A percentile compares a stretch with the other conserved stretches of the same genome.
These are phyloP conservation scores for Colletotrichum siamense DNA, from an alignment of 2,329 filamentous ascomycete genomes.

Conservation along the genomic window DNA sequence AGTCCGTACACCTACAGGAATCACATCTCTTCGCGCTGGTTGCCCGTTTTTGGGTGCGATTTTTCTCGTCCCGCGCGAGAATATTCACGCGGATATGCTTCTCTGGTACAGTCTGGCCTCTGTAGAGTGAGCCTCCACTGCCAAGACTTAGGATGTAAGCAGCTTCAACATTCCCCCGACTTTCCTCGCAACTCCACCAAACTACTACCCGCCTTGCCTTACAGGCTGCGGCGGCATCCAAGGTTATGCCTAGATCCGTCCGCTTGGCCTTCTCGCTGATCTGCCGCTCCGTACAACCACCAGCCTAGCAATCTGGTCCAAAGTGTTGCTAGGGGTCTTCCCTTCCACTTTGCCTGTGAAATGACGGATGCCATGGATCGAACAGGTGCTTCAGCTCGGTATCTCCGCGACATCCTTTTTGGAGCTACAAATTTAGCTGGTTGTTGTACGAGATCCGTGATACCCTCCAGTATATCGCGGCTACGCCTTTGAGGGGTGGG, in stretches of 20 bases:
- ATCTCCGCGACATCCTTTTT: background rate
- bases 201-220: background rate
- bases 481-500: background rate
- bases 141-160: background rate
- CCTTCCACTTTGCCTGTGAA: background rate
- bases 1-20: background rate
- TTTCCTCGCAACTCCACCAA: background rate
- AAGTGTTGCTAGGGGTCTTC: background rate
- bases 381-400: background rate
- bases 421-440: background rate
- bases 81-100: background rate
- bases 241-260: background rate
- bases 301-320: background rate
- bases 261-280: background rate
- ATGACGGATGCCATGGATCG: background rate
- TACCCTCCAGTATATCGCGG: background rate
- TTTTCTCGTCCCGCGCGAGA: background rate
- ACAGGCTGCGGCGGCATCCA: background rate
- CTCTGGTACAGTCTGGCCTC: background rate
- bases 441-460: background rate
- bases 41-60: background rate
- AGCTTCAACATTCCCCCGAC: background rate
- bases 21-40: background rate
- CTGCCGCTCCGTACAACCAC: background rate
- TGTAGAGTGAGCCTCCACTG: background rate